These are phyloP conservation scores for Chalciporus sphaerocephalus DNA, from an alignment of 768 basidiomycete species.

Conservation along the genomic window DNA sequence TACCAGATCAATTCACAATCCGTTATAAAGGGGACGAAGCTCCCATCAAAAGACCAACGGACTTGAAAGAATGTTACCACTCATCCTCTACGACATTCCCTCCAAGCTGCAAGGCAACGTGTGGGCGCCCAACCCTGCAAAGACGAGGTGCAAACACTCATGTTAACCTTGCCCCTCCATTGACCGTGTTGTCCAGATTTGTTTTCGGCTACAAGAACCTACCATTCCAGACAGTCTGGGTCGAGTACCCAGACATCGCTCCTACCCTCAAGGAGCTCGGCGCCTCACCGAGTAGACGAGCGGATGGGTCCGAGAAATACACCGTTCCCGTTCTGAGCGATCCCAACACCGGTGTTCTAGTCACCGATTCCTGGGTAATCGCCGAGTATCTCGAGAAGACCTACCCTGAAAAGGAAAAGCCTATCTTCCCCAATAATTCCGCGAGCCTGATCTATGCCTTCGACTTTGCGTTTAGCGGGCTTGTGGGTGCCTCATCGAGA, in stretches of 20 bases:
- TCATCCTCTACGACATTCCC: slow-evolving; percentile 37
- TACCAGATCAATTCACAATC: background rate
- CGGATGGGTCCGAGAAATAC: slow-evolving; percentile 21
- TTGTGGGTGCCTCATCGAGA: slow-evolving; percentile 5
- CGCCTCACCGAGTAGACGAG: slow-evolving; percentile 14
- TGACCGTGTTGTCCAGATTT: slow-evolving; percentile 19
- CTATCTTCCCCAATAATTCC: slow-evolving; percentile 23
- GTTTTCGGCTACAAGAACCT: slow-evolving; percentile 32
- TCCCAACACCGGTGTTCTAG: slow-evolving; percentile 23
- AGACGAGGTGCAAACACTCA: slow-evolving; percentile 28
- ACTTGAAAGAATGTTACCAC: slow-evolving; percentile 18
- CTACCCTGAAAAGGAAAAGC: slow-evolving; percentile 33
- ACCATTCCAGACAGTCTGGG: slow-evolving; percentile 32
- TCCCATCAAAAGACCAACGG: background rate
- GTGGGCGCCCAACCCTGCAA: slow-evolving; percentile 39
- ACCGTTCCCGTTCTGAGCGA: slow-evolving; percentile 35
- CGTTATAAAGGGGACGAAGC: background rate
- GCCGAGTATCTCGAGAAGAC: slow-evolving; percentile 35
- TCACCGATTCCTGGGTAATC: slow-evolving; percentile 32
- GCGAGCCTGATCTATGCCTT: slow-evolving; percentile 23
- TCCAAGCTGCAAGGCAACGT: slow-evolving; percentile 27
- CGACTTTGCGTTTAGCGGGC: background rate
- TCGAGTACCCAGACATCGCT: slow-evolving; percentile 33
- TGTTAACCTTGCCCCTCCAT: background rate
- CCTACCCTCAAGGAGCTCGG: slow-evolving; percentile 25